Conservation (phyloP, 495 filamentous ascomycete genomes). For the Penicillium pulvis region DNA sequence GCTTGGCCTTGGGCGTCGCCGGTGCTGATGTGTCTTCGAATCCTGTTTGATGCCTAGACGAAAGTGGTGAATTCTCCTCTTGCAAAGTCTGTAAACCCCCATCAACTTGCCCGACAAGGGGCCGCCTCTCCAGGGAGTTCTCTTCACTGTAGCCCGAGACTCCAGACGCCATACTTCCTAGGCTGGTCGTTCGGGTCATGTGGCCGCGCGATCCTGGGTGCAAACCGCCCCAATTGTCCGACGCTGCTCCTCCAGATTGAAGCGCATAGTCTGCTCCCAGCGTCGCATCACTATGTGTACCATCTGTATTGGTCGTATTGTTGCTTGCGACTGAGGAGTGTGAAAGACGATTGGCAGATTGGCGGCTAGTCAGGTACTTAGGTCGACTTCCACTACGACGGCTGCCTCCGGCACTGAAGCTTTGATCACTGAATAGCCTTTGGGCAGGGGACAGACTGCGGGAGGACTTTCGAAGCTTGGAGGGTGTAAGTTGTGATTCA, state of each 20-base stretch:
- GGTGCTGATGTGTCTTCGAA: slow-evolving; percentile 33
- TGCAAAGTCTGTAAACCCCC: slow-evolving; percentile 63
- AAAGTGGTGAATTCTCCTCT: slow-evolving; percentile 52
- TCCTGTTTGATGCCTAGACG: slow-evolving; percentile 32
- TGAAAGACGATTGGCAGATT: slow-evolving; percentile 77
- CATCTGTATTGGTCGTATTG: slow-evolving; percentile 59
- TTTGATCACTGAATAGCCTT: slow-evolving; percentile 37
- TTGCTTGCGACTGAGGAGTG: slow-evolving; percentile 70
- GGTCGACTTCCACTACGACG: slow-evolving; percentile 55
- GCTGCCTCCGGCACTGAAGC: slow-evolving; percentile 32
- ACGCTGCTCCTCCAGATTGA: slow-evolving; percentile 77
- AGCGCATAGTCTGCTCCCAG: slow-evolving; percentile 83
- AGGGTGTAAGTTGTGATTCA: slow-evolving; percentile 37
- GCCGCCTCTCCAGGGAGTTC: slow-evolving; percentile 44
- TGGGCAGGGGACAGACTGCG: slow-evolving; percentile 42
- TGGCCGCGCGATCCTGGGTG: slow-evolving; percentile 46
- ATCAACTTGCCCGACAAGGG: slow-evolving; percentile 44
- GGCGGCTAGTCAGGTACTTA: slow-evolving; percentile 71
- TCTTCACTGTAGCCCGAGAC: slow-evolving; percentile 76
- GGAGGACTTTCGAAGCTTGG: slow-evolving; percentile 28
- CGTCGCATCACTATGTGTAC: slow-evolving; percentile 67
- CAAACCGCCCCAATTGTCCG: slow-evolving; percentile 56
- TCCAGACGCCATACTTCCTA: slow-evolving; percentile 94
- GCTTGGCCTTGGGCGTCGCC: slow-evolving; percentile 52
- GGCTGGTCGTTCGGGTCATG: slow-evolving; percentile 78